These are phyloP conservation scores for Scheffersomyces insectosa DNA, from an alignment of 1,139 yeast species.

Conservation along the genomic window DNA sequence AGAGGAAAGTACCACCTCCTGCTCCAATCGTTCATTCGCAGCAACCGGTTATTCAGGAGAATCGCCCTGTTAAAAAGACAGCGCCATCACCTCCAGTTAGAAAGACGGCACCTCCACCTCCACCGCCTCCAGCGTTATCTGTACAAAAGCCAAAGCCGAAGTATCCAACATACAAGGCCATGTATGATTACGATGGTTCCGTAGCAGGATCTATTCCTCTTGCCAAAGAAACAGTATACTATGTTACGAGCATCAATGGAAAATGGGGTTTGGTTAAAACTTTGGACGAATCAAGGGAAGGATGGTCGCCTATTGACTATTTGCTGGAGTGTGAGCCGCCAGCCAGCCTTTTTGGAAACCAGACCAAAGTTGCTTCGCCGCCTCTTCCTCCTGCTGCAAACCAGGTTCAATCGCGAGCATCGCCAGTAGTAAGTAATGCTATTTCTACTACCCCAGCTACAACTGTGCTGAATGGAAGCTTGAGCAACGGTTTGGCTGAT, in stretches of 20 bases:
- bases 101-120: slow-evolving; percentile 53
- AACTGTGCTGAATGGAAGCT: slow-evolving; percentile 20
- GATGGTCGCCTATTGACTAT: slow-evolving; percentile 97
- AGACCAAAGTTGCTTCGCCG: slow-evolving; percentile 33
- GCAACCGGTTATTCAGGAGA: slow-evolving; percentile 15
- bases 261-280: slow-evolving; percentile 86
- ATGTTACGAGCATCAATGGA: slow-evolving; percentile 74
- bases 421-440: slow-evolving; percentile 11
- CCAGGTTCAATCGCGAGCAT: slow-evolving; percentile 17
- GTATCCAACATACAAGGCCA: slow-evolving; percentile 79
- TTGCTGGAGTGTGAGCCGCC: slow-evolving; percentile 65
- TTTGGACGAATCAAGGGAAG: slow-evolving; percentile 75
- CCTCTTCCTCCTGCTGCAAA: slow-evolving; percentile 21
- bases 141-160: slow-evolving; percentile 59
- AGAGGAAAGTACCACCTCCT: slow-evolving; percentile 11
- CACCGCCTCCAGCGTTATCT: slow-evolving; percentile 63
- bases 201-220: slow-evolving; percentile 82
- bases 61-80: slow-evolving; percentile 32
- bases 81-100: slow-evolving; percentile 42
- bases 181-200: slow-evolving; percentile 86
- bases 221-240: slow-evolving; percentile 70
- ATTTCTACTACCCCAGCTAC: slow-evolving; percentile 9
- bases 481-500: slow-evolving; percentile 73
- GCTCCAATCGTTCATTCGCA: slow-evolving; percentile 7
- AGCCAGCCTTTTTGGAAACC: slow-evolving; percentile 21